phyloP scores from a whole-genome alignment of 2,329 filamentous ascomycete genomes.

The Aspergillus sp. region DNA sequence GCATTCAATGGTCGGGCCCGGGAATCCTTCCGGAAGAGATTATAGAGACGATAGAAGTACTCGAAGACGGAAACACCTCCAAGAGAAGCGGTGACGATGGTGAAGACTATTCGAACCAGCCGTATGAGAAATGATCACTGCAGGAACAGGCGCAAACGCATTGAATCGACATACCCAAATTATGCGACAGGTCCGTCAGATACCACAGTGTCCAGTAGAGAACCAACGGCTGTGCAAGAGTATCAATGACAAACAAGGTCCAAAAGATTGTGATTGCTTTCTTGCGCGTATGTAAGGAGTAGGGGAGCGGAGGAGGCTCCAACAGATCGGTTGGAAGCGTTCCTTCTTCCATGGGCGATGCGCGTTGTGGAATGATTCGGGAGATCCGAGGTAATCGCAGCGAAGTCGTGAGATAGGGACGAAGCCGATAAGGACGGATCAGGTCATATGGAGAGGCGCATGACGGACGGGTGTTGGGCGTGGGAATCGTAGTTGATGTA shows the following conservation, averaged over 20 bases:
- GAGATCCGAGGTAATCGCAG: not conserved
- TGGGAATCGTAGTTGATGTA: too few relatives aligned
- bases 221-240: conserved; percentile 55
- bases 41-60: conserved; percentile 42
- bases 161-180: conserved; percentile 33
- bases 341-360: conserved; percentile 33
- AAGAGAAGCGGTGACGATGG: conserved; percentile 39
- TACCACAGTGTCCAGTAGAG: conserved; percentile 63
- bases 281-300: conserved; percentile 54
- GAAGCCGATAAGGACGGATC: not conserved
- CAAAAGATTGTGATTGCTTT: conserved; percentile 59
- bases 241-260: conserved; percentile 58
- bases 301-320: conserved; percentile 52
- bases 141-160: not conserved
- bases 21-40: conserved; percentile 37
- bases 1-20: conserved; percentile 40
- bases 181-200: conserved; percentile 47
- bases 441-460: conserved; percentile 14
- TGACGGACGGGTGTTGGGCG: not conserved
- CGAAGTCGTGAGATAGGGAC: not conserved
- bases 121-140: not conserved
- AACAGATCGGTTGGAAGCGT: conserved; percentile 16
- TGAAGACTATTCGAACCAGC: conserved; percentile 32
- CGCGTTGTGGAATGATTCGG: conserved; percentile 3
- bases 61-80: conserved; percentile 44